Base-by-base conservation (phyloP, 306 rosid genomes). In the Argentina anserina region DNA sequence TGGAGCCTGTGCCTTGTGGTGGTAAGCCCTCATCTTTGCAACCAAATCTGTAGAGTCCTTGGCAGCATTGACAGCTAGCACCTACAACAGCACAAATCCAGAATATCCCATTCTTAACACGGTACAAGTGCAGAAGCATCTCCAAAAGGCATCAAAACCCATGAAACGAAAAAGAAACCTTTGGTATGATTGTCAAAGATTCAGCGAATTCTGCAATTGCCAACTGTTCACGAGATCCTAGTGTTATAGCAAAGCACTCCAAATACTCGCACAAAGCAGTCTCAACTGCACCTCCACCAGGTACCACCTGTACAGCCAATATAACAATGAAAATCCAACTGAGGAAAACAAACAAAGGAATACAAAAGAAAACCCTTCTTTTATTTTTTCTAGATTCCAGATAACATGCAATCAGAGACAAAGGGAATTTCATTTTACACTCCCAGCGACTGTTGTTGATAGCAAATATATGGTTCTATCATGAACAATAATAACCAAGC, bases 231-330 rank as follows among this genome's bases (percentile, higher is more conserved):
- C 99, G 88, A 33, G 97, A 94, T 78, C 99, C 99, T 76, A 94
- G 79, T 72, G 99, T 94, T 79, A 96, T 91, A 37, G 99, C 99
- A 81, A 94, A 94, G 76, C 86, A 84, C 76, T 94, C 99, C 88
- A 94, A 81, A 89, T 94, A 91, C 77, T 88, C 97, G 21, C 97
- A 91, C 61, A 94, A 78, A 9, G 97, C 97, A 72, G 98, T 65
- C 84, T 93, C 98, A 41, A 93, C 98, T 61, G 97, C 98, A 58
- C 97, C 99, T 66, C 99, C 99, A 76, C 99, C 99, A n/a, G 99
- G 91, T 45, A 94, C 99, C 65, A 94, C 97, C 99, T 94, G 90
- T 62, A 72, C 69, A 20, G 53, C 56, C 70, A 74, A 43, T 46
- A 41, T 3, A 42, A 59, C 14, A 71, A 74, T 36, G 41, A 68